These are phyloP conservation scores for Blepharisma japonicum DNA, from an alignment of 73 alveolate genomes.

Conservation along the genomic window DNA sequence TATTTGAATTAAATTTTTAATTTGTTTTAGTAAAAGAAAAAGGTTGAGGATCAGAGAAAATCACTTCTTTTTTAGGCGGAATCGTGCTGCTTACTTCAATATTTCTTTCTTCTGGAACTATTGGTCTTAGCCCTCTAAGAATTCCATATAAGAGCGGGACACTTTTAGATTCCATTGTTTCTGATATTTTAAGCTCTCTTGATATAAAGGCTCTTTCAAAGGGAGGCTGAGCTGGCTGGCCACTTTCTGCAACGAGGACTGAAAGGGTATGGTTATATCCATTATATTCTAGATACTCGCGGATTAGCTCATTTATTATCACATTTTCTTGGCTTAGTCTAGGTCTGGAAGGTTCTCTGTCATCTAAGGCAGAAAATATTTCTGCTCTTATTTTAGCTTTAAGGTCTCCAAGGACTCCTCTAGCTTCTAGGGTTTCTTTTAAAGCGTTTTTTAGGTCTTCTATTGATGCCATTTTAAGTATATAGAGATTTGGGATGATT, in stretches of 20 bases:
- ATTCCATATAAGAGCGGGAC: conserved; percentile 83
- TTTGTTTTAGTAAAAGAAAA: too few species aligned
- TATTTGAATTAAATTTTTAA: too few species aligned
- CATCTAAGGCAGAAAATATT: conserved; percentile 87
- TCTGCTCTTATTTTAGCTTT: conserved; percentile 93
- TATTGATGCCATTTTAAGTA: conserved; percentile 83
- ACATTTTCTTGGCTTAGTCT: conserved; percentile 85
- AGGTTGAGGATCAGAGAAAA: too few species aligned
- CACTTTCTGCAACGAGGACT: conserved; percentile 87
- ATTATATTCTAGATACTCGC: conserved; percentile 91
- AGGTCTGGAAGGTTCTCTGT: conserved; percentile 75
- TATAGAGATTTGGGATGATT: conserved; percentile 6
- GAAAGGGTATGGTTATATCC: conserved; percentile 74
- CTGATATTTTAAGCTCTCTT: conserved; percentile 76
- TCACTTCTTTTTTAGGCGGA: too few species aligned
- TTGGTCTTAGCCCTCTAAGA: conserved; percentile 9
- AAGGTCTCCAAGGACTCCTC: conserved; percentile 87
- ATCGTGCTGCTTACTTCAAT: too few species aligned
- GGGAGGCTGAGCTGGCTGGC: conserved; percentile 88
- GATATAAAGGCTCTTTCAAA: conserved; percentile 84
- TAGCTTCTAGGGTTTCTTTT: conserved; percentile 87
- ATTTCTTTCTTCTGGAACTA: too few species aligned
- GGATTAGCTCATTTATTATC: conserved; percentile 91
- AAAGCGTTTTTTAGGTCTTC: conserved; percentile 89
- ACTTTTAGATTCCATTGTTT: conserved; percentile 61